Evolutionary conservation across 768 basidiomycete species (phyloP), one percentile per base, ranked within the genome.

Genomic region (Rhizopogon vesiculosus): DNA sequence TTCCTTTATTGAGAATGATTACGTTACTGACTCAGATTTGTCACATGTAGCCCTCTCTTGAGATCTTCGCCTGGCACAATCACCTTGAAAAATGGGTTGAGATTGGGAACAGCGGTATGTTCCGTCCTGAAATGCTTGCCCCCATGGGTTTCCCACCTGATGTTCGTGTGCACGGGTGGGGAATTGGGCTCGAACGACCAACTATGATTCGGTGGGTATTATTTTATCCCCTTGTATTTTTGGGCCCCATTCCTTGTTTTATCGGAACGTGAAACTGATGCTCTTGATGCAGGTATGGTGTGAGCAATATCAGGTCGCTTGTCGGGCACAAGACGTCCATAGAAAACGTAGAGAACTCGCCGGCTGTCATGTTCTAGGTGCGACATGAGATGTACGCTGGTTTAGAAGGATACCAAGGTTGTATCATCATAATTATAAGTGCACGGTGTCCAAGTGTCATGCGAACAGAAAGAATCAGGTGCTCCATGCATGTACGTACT

Each of bases 41-140:
- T 22, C 42, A 15, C 50, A 39, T 56, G 22, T 59, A 94, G 91
- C 94, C 94, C 6, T 96, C 94, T 1, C 83, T 98, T 44, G 97
- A 99, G 74, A 96, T 99, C 58, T 99, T 98, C 72, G 94, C 95
- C 29, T 99, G 95, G 82, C 97, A 99, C 65, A 92, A 94, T 40
- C 83, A 87, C 72, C 81, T 98, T 40, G 78, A 90, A 69, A 89
- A 90, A 64, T 97, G 94, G 93, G 95, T 98, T 38, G 96, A 98
- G 72, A 93, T 98, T 33, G 96, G 96, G 38, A 98, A 98, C 74
- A 96, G 93, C 67, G 97, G 97, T 22, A 96, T 99, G 91, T 99
- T 99, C 86, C 85, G 97, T 35, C 97, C 97, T 3, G 97, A 99
- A 70, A 98, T 99, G 96, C 78, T 99, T 33, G 94, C 94, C 69